Percentiles rank a stretch among this genome's conserved stretches.
phyloP scores from a whole-genome alignment of 1,139 yeast genomes.

The Scheffersomyces parashehatae region DNA sequence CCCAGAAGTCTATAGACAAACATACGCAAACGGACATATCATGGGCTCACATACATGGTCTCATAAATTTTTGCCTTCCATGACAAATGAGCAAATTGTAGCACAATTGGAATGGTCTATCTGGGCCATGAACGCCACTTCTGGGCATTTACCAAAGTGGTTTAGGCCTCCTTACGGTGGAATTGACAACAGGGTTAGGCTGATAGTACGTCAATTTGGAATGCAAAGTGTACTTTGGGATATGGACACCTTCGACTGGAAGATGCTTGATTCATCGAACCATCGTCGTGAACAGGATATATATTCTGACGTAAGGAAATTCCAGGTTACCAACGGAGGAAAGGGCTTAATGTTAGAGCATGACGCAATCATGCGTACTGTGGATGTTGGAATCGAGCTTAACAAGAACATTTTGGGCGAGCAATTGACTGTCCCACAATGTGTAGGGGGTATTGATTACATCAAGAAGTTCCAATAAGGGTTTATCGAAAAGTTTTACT shows the following conservation, averaged over 20 bases:
- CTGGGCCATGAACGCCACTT: constrained; percentile 98
- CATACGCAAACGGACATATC: constrained; percentile 66
- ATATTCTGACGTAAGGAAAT: constrained; percentile 51
- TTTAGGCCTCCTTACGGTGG: constrained; percentile 98
- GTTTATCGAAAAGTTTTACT: too few species aligned
- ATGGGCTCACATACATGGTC: constrained; percentile 94
- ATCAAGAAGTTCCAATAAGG: constrained; percentile 27
- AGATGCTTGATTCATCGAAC: constrained; percentile 45
- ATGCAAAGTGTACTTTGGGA: constrained; percentile 91
- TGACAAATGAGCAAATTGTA: constrained; percentile 74
- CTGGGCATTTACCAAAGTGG: constrained; percentile 86
- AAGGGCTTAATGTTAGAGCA: constrained; percentile 80
- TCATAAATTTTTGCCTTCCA: constrained; percentile 77
- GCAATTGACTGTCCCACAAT: constrained; percentile 73
- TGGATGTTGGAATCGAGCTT: constrained; percentile 65
- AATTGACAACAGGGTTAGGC: constrained; percentile 78
- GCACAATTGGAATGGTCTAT: constrained; percentile 94
- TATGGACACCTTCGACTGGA: constrained; percentile 91
- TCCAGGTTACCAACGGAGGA: constrained; percentile 43
- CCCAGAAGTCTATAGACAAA: constrained; percentile 69
- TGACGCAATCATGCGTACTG: constrained; percentile 70
- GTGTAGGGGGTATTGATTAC: constrained; percentile 65
- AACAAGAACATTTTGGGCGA: constrained; percentile 48
- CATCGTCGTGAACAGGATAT: constrained; percentile 44
- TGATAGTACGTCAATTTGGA: constrained; percentile 81